These are phyloP conservation scores for Tetradesmus obliquus DNA, from an alignment of 139 green algal species.

Conservation along the genomic window DNA sequence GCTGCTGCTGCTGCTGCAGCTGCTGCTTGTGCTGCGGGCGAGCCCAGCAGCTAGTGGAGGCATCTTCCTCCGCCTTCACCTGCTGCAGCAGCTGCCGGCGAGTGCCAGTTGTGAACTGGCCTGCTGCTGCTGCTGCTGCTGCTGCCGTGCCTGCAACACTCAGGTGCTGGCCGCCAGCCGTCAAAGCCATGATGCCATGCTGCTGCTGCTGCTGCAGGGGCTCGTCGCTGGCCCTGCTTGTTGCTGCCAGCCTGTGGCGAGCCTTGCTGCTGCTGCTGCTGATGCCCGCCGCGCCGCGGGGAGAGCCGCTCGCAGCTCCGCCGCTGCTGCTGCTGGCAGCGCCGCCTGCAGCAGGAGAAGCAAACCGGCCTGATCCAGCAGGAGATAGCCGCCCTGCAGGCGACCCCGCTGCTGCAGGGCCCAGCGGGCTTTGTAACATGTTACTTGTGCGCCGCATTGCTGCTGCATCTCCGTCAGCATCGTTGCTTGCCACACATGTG, in stretches of 20 bases:
- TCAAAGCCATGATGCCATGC: constrained; percentile 9
- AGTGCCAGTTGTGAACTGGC: not conserved
- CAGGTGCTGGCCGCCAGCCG: not conserved
- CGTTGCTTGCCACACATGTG: not conserved
- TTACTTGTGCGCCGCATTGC: not conserved
- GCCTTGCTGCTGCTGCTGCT: constrained; percentile 24
- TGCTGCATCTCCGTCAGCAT: not conserved
- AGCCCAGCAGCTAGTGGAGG: not conserved
- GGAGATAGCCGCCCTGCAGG: not conserved
- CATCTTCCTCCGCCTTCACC: constrained; percentile 1
- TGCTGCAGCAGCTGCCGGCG: constrained; percentile 34
- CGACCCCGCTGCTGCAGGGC: not conserved
- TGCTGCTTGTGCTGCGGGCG: not conserved
- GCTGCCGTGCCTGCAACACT: not conserved
- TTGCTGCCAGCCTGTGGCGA: constrained; percentile 4
- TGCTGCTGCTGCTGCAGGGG: not conserved
- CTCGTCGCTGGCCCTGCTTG: not conserved
- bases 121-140: constrained; percentile 10
- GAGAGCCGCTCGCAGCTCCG: not conserved
- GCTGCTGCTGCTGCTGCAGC: constrained; percentile 25
- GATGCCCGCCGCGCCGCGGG: not conserved
- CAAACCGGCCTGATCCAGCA: not conserved
- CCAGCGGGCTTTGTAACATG: not conserved
- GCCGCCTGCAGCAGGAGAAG: not conserved
- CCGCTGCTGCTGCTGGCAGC: constrained; percentile 29